These are phyloP conservation scores for Protomyces inouyei DNA, from an alignment of 1,139 yeast species.

Conservation along the genomic window DNA sequence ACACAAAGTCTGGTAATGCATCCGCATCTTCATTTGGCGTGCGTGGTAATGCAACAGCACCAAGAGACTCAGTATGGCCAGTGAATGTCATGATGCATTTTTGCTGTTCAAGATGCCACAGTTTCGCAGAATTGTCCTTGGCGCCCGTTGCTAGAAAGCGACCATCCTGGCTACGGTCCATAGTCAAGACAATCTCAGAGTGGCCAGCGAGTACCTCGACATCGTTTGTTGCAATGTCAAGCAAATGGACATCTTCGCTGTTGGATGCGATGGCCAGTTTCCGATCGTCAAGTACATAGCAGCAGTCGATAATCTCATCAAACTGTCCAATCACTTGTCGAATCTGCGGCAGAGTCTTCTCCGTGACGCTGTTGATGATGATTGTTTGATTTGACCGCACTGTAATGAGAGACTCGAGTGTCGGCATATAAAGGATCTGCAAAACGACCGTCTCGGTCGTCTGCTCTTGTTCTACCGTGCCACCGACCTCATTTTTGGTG, in stretches of 20 bases:
- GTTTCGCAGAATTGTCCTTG: slow-evolving; percentile 78
- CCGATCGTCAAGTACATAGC: slow-evolving; percentile 61
- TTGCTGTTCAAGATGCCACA: slow-evolving; percentile 53
- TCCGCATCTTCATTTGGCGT: slow-evolving; percentile 43
- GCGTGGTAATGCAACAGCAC: slow-evolving; percentile 73
- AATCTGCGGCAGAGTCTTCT: slow-evolving; percentile 43
- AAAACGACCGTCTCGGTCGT: slow-evolving; percentile 33
- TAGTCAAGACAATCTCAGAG: slow-evolving; percentile 71
- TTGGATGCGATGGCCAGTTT: slow-evolving; percentile 81
- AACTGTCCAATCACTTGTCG: slow-evolving; percentile 83
- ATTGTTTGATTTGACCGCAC: slow-evolving; percentile 83
- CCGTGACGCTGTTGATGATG: slow-evolving; percentile 45
- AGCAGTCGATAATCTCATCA: slow-evolving; percentile 88
- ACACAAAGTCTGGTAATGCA: slow-evolving; percentile 59
- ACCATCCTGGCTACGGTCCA: slow-evolving; percentile 77
- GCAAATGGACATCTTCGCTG: slow-evolving; percentile 78
- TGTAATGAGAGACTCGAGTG: slow-evolving; percentile 38
- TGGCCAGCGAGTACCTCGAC: slow-evolving; percentile 72
- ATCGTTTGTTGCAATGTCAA: slow-evolving; percentile 50
- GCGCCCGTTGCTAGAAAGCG: slow-evolving; percentile 86
- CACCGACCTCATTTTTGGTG: slow-evolving; percentile 31
- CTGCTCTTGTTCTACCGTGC: slow-evolving; percentile 31
- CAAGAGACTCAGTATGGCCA: slow-evolving; percentile 85
- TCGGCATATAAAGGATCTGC: slow-evolving; percentile 28
- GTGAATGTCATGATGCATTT: slow-evolving; percentile 55